These are phyloP conservation scores for Aspergillus indologenus DNA, from an alignment of 495 filamentous ascomycete genomes.

Conservation along the genomic window DNA sequence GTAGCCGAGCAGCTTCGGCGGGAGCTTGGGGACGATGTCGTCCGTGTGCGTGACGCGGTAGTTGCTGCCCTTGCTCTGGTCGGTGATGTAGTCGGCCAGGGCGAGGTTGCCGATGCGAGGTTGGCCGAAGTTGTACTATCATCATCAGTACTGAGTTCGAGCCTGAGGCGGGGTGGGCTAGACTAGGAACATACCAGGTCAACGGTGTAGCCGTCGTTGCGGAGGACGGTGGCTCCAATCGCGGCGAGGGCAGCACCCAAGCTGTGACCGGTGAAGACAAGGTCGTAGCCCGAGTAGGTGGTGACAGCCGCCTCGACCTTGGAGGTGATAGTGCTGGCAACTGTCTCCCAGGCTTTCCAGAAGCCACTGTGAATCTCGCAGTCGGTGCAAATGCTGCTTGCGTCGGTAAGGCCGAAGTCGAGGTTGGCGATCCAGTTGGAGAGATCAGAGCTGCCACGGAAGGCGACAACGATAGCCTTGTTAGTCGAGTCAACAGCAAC, in stretches of 20 bases:
- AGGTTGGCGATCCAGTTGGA: slow-evolving; percentile 62
- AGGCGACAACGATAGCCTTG: slow-evolving; percentile 57
- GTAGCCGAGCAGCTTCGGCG: slow-evolving; percentile 52
- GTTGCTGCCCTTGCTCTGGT: slow-evolving; percentile 39
- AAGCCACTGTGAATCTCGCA: slow-evolving; percentile 54
- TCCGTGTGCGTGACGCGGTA: slow-evolving; percentile 64
- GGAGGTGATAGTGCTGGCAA: slow-evolving; percentile 32
- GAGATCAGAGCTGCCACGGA: slow-evolving; percentile 58
- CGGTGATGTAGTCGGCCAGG: slow-evolving; percentile 50
- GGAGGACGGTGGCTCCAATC: slow-evolving; percentile 54
- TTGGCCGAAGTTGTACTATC: slow-evolving; percentile 59
- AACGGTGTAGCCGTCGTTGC: slow-evolving; percentile 37
- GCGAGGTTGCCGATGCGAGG: slow-evolving; percentile 58
- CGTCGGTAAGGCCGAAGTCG: slow-evolving; percentile 30
- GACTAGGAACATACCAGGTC: slow-evolving; percentile 20
- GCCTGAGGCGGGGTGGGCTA: background rate
- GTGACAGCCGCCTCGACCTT: slow-evolving; percentile 28
- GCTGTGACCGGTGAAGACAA: slow-evolving; percentile 61
- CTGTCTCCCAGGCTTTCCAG: slow-evolving; percentile 46
- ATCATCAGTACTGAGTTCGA: too few species aligned
- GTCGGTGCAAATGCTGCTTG: slow-evolving; percentile 37
- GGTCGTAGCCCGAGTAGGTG: slow-evolving; percentile 45
- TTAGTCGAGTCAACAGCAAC: slow-evolving; percentile 58
- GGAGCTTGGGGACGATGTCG: slow-evolving; percentile 60
- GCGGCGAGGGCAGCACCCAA: slow-evolving; percentile 61